Conservation (phyloP, 1,284 basidiomycete species). For the Sanghuangporus sanghuang region DNA sequence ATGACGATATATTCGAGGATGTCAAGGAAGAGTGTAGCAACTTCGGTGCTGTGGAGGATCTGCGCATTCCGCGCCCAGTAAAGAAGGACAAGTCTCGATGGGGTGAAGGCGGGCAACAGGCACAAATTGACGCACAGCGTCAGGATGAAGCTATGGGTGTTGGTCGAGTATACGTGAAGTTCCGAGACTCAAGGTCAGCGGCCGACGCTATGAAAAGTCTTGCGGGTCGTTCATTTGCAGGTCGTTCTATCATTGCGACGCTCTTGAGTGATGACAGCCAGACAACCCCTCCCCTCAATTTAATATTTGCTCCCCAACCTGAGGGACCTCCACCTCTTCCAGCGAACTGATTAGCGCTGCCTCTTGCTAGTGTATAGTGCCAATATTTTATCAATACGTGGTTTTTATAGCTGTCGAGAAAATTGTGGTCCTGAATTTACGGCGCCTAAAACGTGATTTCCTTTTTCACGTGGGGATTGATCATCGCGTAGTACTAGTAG, state of each 20-base stretch:
- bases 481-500: not conserved
- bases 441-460: not conserved
- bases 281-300: constrained; percentile 70
- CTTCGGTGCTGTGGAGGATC: constrained; percentile 80
- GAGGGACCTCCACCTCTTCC: constrained; percentile 67
- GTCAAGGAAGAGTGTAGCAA: constrained; percentile 88
- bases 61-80: constrained; percentile 84
- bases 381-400: not conserved
- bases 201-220: constrained; percentile 73
- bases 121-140: constrained; percentile 59
- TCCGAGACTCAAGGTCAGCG: constrained; percentile 55
- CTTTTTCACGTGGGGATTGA: not conserved
- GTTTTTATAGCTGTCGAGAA: not conserved
- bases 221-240: constrained; percentile 89
- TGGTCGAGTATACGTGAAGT: constrained; percentile 92
- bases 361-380: not conserved
- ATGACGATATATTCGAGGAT: constrained; percentile 91
- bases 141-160: constrained; percentile 87
- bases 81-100: constrained; percentile 83
- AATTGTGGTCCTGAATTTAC: not conserved
- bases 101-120: constrained; percentile 61
- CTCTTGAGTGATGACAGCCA: constrained; percentile 75
- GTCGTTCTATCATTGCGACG: constrained; percentile 83
- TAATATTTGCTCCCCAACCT: constrained; percentile 80
- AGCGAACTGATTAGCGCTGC: constrained; percentile 19